These are phyloP conservation scores for Staphylotrichum longicolle DNA, from an alignment of 495 filamentous ascomycete genomes.

Conservation along the genomic window DNA sequence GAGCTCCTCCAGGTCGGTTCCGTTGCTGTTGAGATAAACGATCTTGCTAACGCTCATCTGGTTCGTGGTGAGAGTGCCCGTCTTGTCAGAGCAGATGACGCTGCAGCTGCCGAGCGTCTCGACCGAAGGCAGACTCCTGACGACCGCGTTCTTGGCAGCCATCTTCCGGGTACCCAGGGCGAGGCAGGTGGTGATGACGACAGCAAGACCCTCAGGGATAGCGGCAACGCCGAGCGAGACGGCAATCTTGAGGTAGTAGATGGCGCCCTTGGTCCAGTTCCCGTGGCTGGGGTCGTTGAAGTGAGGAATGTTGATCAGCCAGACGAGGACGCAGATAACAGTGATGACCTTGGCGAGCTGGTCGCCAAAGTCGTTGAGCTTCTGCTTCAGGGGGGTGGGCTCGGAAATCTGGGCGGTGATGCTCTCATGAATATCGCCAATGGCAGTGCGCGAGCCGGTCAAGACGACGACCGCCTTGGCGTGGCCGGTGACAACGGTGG, in stretches of 20 bases:
- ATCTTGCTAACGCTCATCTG: constrained; percentile 98
- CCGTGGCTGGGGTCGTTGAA: constrained; percentile 94
- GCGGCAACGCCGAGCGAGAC: constrained; percentile 97
- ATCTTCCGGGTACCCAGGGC: constrained; percentile 96
- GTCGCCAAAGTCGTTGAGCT: constrained; percentile 98
- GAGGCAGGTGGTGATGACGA: constrained; percentile 96
- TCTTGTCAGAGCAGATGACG: constrained; percentile 99
- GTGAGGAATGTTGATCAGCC: constrained; percentile 96
- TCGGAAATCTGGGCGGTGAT: constrained; percentile 97
- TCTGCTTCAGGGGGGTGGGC: constrained; percentile 96
- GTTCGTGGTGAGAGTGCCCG: constrained; percentile 96
- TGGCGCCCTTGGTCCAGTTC: constrained; percentile 94
- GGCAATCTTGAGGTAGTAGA: constrained; percentile 99
- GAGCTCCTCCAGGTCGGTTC: constrained; percentile 77
- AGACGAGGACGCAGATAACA: constrained; percentile 91
- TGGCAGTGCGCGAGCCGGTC: constrained; percentile 88
- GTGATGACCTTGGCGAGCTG: constrained; percentile 97
- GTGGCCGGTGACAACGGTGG: constrained; percentile 92
- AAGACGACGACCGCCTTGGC: constrained; percentile 89
- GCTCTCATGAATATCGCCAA: constrained; percentile 98
- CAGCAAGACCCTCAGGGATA: constrained; percentile 94
- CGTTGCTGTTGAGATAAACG: constrained; percentile 72
- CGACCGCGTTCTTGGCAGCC: constrained; percentile 97
- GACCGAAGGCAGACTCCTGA: constrained; percentile 91
- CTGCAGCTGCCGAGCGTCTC: constrained; percentile 99